These are phyloP conservation scores for Pyricularia sp. DNA, from an alignment of 2,329 filamentous ascomycete genomes.

Conservation along the genomic window DNA sequence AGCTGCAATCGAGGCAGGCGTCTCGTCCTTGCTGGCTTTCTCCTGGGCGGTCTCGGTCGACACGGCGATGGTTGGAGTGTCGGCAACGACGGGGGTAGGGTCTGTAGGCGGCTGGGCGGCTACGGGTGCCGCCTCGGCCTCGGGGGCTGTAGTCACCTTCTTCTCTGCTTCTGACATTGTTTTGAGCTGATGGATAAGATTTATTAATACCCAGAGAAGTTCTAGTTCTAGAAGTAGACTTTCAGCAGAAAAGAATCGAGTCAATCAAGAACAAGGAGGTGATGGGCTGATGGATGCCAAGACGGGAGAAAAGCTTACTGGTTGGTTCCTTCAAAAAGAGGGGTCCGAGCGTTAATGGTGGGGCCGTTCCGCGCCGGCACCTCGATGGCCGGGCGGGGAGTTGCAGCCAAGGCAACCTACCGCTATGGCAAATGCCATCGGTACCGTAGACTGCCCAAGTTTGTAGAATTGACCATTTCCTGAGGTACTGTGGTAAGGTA, in stretches of 20 bases:
- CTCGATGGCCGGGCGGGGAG: not conserved
- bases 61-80: not conserved
- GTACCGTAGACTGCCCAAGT: too few relatives aligned
- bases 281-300: not conserved
- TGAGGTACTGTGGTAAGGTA: too few relatives aligned
- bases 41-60: not conserved
- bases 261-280: not conserved
- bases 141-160: not conserved
- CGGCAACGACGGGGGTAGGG: not conserved
- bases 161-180: not conserved
- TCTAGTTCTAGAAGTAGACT: not conserved
- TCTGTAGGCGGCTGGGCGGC: not conserved
- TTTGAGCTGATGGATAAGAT: not conserved
- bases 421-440: not conserved
- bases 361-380: not conserved
- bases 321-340: not conserved
- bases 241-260: not conserved
- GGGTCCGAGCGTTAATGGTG: not conserved
- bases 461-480: too few relatives aligned
- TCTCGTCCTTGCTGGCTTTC: not conserved
- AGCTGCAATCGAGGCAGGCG: not conserved
- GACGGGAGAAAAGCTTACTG: not conserved
- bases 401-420: not conserved
- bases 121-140: not conserved
- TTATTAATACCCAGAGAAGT: not conserved